Conservation (phyloP, 2,329 filamentous ascomycete genomes). For the Biscogniauxia sp. region DNA sequence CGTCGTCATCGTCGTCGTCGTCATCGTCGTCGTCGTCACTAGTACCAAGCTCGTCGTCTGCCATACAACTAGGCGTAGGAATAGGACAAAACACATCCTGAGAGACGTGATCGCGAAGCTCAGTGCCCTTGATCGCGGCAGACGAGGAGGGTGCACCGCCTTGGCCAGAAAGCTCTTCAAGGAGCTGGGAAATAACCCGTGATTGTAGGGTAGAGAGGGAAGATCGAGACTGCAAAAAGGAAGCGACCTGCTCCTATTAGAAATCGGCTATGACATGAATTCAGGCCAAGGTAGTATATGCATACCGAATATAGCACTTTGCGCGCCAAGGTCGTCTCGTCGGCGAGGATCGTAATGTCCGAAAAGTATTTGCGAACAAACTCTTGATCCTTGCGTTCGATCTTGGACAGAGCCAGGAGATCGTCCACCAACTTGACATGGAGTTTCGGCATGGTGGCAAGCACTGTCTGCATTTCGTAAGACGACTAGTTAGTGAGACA, state of each 20-base stretch:
- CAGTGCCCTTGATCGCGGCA: not conserved
- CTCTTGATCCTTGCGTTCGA: not conserved
- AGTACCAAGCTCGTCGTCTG: no score
- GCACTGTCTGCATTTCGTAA: not conserved
- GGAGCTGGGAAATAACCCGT: not conserved
- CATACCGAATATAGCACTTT: not conserved
- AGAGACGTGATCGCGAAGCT: no score
- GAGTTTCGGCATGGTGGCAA: not conserved
- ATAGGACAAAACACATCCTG: no score
- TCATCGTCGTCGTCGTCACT: no score
- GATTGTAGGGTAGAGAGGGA: not conserved
- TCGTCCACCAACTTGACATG: not conserved
- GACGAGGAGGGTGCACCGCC: not conserved
- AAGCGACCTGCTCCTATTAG: not conserved
- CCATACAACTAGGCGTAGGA: no score
- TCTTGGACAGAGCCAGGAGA: not conserved
- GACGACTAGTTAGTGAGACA: no score
- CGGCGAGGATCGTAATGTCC: not conserved
- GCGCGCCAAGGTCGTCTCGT: not conserved
- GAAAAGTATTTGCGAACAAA: not conserved
- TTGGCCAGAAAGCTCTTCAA: not conserved
- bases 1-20: no score
- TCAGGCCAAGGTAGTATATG: not conserved
- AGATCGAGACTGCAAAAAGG: not conserved
- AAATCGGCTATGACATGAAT: not conserved